A percentile compares a stretch with the other conserved stretches of the same genome.
These are phyloP conservation scores for Helichrysum umbraculigerum DNA, from an alignment of 129 eudicot genomes.

Conservation along the genomic window DNA sequence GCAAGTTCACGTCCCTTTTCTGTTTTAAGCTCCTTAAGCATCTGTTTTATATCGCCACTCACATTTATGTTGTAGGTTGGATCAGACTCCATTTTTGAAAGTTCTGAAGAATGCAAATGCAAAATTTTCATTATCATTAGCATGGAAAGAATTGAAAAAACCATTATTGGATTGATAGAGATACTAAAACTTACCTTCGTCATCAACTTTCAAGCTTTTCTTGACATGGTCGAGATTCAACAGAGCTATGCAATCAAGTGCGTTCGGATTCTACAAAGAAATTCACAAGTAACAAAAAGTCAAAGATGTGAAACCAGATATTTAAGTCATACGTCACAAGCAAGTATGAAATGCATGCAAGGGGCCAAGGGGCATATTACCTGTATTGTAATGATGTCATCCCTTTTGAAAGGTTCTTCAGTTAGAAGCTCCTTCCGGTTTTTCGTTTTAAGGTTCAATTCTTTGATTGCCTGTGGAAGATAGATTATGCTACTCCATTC, in stretches of 20 bases:
- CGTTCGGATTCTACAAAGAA: constrained; percentile 74
- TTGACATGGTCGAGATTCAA: constrained; percentile 88
- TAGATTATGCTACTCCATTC: too few relatives aligned
- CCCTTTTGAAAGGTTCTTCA: constrained; percentile 83
- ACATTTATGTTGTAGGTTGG: constrained; percentile 82
- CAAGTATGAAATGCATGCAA: background rate
- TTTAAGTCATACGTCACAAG: background rate
- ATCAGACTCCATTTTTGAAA: constrained; percentile 71
- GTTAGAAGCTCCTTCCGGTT: constrained; percentile 99
- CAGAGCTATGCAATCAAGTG: constrained; percentile 77
- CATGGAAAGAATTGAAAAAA: background rate
- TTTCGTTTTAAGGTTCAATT: constrained; percentile 86
- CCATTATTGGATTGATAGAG: background rate
- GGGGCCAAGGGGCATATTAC: constrained; percentile 42
- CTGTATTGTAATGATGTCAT: constrained; percentile 89
- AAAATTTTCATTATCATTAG: background rate
- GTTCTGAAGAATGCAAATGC: constrained; percentile 42
- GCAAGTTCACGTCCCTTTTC: constrained; percentile 88
- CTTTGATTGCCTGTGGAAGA: constrained; percentile 74
- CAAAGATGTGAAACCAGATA: background rate
- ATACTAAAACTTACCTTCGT: constrained; percentile 61
- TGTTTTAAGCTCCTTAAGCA: constrained; percentile 95
- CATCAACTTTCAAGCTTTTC: constrained; percentile 77
- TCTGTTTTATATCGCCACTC: constrained; percentile 83
- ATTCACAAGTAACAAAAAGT: constrained; percentile 7